phyloP scores from a whole-genome alignment of 2,329 filamentous ascomycete genomes.

The Biscogniauxia marginata region DNA sequence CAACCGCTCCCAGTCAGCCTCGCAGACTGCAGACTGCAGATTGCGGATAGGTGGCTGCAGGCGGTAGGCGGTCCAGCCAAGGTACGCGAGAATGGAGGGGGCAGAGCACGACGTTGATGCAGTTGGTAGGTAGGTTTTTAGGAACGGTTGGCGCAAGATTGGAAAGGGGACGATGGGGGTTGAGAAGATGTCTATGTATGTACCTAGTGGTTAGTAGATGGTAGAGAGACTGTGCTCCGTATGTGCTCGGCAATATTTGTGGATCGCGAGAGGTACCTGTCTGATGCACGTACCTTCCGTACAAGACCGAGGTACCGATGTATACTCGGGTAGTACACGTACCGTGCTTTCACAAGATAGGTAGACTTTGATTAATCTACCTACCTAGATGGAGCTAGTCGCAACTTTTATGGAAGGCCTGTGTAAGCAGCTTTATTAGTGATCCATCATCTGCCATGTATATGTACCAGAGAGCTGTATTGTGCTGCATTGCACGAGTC shows the following conservation, averaged over 20 bases:
- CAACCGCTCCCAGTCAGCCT: conserved; percentile 23
- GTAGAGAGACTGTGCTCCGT: conserved; percentile 8
- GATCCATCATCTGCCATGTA: background rate
- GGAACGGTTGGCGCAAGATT: conserved; percentile 15
- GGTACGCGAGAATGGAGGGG: conserved; percentile 11
- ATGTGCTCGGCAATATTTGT: conserved; percentile 18
- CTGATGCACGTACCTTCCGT: conserved; percentile 5
- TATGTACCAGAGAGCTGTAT: too few species aligned
- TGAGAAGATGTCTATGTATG: conserved; percentile 1
- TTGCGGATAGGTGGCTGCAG: background rate
- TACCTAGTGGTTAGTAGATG: background rate
- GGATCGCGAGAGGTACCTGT: conserved; percentile 13
- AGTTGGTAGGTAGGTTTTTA: conserved; percentile 6
- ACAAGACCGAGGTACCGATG: background rate
- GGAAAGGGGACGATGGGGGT: conserved; percentile 17
- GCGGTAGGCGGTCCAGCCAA: background rate
- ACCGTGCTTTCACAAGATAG: background rate
- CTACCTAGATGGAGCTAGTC: background rate
- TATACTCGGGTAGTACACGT: conserved; percentile 11
- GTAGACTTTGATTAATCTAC: background rate
- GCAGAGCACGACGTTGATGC: conserved; percentile 16
- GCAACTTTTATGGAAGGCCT: background rate
- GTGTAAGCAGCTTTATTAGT: background rate
- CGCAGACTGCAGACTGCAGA: conserved; percentile 11
- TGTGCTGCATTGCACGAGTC: too few species aligned